These are phyloP conservation scores for Paecilomyces sp. DNA, from an alignment of 2,329 filamentous ascomycete species.

Conservation along the genomic window DNA sequence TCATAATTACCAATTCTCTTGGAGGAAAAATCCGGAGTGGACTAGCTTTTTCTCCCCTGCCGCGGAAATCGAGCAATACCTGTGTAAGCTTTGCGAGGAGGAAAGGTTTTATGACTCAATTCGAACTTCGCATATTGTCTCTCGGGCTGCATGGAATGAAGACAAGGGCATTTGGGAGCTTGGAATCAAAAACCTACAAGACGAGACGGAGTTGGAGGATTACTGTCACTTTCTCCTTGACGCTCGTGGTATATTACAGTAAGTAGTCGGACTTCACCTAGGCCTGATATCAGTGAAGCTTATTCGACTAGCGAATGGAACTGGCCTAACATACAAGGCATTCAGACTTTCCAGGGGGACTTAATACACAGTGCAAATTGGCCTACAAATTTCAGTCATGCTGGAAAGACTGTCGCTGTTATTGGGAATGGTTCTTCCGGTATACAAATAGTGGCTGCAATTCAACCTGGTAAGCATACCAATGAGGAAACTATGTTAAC, in stretches of 20 bases:
- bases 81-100: not conserved
- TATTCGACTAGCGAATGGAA: conserved; percentile 15
- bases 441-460: conserved; percentile 10
- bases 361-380: conserved; percentile 26
- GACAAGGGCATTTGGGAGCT: not conserved
- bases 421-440: conserved; percentile 10
- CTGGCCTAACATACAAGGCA: conserved; percentile 29
- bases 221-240: conserved; percentile 9
- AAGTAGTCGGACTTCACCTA: too few relatives aligned
- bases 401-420: conserved; percentile 9
- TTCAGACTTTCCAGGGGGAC: conserved; percentile 26
- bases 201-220: not conserved
- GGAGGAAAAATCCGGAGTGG: conserved; percentile 3
- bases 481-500: too few relatives aligned
- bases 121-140: not conserved
- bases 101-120: not conserved
- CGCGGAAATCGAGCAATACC: not conserved
- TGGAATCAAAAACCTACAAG: not conserved
- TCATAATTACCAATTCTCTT: conserved; percentile 10
- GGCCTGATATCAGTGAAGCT: too few relatives aligned
- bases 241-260: conserved; percentile 16
- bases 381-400: conserved; percentile 12
- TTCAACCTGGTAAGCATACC: conserved; percentile 4
- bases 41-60: not conserved
- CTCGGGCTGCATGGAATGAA: not conserved